Evolutionary conservation across 257 asterid species (phyloP), one percentile per base, ranked within the genome.

Genomic region (Apocynum venetum): DNA sequence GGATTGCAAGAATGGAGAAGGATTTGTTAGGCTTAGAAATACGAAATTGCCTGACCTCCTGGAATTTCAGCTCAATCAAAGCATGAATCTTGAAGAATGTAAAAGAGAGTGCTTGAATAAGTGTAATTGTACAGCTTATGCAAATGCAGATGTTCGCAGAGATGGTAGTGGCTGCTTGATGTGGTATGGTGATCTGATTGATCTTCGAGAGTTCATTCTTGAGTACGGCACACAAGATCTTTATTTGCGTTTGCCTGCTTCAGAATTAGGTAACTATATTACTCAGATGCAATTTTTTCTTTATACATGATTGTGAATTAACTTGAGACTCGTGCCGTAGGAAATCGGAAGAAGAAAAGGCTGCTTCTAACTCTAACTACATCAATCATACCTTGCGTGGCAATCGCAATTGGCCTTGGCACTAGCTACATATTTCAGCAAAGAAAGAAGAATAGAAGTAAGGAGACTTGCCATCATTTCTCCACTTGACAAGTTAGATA

Each of bases 261-360:
- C 84, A 77, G 85, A 84, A 77, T 8, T 72, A 47, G 79, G 87
- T 84, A 74, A 48, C 25, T 51, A 77, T 35, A 49, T n/a, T 53
- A 56, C 31, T 25, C 31, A 25, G 31, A 56, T 56, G 31, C 36
- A n/a, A 25, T 25, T 46, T 6, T 48, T 40, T 66, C 19, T 36
- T 7, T 71, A 8, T 36, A 57, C 35, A 20, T 57, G 12, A 57
- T 9, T 6, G 3, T 57, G 36, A 25, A 25, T 25, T 25, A 25
- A 25, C 60, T 53, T 53, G 60, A 53, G 19, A 52, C 20, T 14
- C 20, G 4, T 53, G 4, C 7, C 25, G 4, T 4, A 53, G 60
- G 60, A 53, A 53, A 15, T 17, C 60, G 60, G 60, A 53, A 53
- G 60, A 53, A 14, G n/a, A 53, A 53, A 3, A 13, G n/a, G 14